A percentile compares a stretch with the other conserved stretches of the same genome.
phyloP scores from a whole-genome alignment of 2,329 filamentous ascomycete genomes.

The Aspergillus phoenicis region DNA sequence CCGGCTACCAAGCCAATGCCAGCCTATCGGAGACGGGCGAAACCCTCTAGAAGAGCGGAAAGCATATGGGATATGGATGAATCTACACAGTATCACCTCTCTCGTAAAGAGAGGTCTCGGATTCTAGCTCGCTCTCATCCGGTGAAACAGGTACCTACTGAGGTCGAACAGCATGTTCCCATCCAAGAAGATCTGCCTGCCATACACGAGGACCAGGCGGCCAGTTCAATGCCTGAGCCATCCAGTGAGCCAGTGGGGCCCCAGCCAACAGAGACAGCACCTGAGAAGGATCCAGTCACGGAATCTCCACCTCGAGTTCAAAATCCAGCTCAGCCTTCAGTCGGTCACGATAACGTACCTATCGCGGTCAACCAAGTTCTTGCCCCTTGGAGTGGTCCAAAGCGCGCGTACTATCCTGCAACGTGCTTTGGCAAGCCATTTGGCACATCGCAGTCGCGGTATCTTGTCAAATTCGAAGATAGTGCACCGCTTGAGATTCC shows the following conservation, averaged over 20 bases:
- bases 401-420: conserved; percentile 61
- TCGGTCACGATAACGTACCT: conserved; percentile 22
- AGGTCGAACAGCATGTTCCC: background rate
- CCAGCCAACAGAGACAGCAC: conserved; percentile 17
- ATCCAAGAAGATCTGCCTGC: conserved; percentile 9
- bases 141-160: conserved; percentile 1
- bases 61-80: conserved; percentile 42
- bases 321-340: background rate
- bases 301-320: background rate
- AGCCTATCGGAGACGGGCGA: conserved; percentile 26
- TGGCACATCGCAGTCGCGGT: conserved; percentile 42
- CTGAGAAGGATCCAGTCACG: conserved; percentile 9
- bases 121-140: conserved; percentile 14
- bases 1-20: conserved; percentile 18
- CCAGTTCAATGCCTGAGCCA: conserved; percentile 19
- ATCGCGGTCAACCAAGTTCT: conserved; percentile 58
- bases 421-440: conserved; percentile 56
- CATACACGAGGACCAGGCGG: conserved; percentile 15
- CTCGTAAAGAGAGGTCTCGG: conserved; percentile 21
- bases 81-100: conserved; percentile 31
- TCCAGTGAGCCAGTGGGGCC: conserved; percentile 1
- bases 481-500: conserved; percentile 44
- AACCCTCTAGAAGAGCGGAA: conserved; percentile 27
- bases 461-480: conserved; percentile 51
- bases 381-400: conserved; percentile 60